These are phyloP conservation scores for Pseudonitzschia pungens DNA, from an alignment of 108 stramenopile genomes.

Conservation along the genomic window DNA sequence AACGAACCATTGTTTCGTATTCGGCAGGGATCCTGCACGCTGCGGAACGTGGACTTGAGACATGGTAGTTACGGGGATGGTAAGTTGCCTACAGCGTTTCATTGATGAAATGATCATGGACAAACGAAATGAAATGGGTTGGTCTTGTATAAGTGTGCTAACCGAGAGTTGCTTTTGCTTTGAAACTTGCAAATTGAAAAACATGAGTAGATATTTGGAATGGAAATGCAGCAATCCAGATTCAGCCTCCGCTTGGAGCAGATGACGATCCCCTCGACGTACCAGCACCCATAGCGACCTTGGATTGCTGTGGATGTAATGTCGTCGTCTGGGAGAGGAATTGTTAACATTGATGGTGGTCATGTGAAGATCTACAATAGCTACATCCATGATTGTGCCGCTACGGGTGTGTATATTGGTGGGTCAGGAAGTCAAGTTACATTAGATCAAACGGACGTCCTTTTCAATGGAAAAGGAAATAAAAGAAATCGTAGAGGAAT, in stretches of 20 bases:
- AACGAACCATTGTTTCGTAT: constrained; percentile 71
- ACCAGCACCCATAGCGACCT: constrained; percentile 42
- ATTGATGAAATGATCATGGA: neutral
- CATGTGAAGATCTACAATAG: constrained; percentile 44
- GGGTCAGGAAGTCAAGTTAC: constrained; percentile 54
- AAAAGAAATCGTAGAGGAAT: constrained; percentile 54
- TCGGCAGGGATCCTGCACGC: constrained; percentile 49
- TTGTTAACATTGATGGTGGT: constrained; percentile 81
- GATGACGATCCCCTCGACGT: constrained; percentile 40
- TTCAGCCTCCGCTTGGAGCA: constrained; percentile 55
- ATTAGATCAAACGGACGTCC: constrained; percentile 59
- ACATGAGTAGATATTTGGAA: constrained; percentile 72
- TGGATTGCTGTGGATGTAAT: constrained; percentile 58
- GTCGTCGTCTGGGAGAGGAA: constrained; percentile 65
- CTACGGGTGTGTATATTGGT: constrained; percentile 82
- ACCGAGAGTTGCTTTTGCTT: neutral
- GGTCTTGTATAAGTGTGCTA: neutral
- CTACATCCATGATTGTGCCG: constrained; percentile 76
- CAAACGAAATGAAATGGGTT: neutral
- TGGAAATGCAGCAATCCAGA: constrained; percentile 80
- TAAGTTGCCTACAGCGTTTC: constrained; percentile 1
- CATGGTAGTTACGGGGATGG: constrained; percentile 53
- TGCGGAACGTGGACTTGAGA: constrained; percentile 52
- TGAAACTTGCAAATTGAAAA: neutral
- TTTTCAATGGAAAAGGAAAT: constrained; percentile 75